phyloP scores from a whole-genome alignment of 2,329 filamentous ascomycete genomes.

The Gnomoniopsis sp. region DNA sequence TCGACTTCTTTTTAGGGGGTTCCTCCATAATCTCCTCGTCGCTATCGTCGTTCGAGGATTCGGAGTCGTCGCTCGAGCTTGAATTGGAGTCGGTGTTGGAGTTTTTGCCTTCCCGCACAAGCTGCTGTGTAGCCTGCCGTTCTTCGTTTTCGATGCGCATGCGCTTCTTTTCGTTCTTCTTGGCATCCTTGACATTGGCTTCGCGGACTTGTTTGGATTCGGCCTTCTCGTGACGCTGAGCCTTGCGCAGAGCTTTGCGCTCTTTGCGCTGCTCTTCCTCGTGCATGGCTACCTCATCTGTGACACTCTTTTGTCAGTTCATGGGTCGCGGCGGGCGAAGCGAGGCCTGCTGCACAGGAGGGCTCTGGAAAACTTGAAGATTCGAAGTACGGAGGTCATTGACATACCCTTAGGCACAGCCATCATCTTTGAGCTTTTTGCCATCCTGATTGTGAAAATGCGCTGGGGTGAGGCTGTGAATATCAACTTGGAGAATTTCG shows the following conservation, averaged over 20 bases:
- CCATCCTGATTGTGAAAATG: too few relatives aligned
- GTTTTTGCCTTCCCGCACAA: constrained; percentile 13
- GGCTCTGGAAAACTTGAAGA: too few relatives aligned
- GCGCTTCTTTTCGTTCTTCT: constrained; percentile 12
- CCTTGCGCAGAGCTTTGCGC: constrained; percentile 35
- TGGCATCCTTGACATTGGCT: constrained; percentile 19
- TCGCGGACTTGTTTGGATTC: constrained; percentile 31
- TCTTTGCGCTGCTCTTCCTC: constrained; percentile 25
- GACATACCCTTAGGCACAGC: too few relatives aligned
- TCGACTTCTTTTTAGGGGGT: constrained; percentile 11
- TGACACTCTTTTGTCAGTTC: not conserved
- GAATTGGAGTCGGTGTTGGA: constrained; percentile 23
- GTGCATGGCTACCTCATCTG: constrained; percentile 28
- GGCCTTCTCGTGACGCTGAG: constrained; percentile 31
- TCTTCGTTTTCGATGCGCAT: not conserved
- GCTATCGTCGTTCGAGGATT: constrained; percentile 12
- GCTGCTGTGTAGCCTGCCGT: not conserved
- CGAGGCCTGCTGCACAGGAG: too few relatives aligned
- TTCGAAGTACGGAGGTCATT: too few relatives aligned
- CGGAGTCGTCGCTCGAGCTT: constrained; percentile 19
- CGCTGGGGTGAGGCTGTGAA: too few relatives aligned
- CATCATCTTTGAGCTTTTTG: too few relatives aligned
- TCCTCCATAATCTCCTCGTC: constrained; percentile 18
- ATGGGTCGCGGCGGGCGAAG: not conserved
- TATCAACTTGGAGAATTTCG: too few relatives aligned